These are phyloP conservation scores for Brasilioporus rufonigricans DNA, from an alignment of 768 basidiomycete species.

Conservation along the genomic window DNA sequence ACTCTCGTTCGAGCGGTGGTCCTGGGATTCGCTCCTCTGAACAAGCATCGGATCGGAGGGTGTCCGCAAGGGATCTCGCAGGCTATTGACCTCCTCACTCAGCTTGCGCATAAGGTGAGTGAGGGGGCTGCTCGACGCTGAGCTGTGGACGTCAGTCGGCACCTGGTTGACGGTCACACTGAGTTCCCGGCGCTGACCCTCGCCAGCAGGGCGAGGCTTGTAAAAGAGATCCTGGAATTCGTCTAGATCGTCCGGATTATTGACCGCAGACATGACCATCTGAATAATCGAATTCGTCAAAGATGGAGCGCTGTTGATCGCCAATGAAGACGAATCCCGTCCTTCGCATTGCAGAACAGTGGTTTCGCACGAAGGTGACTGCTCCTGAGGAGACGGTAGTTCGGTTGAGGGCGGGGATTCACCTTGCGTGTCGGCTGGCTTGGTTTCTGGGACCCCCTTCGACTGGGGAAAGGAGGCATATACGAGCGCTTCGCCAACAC, in stretches of 20 bases:
- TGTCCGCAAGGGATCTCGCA: constrained; percentile 12
- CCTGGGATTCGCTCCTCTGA: constrained; percentile 10
- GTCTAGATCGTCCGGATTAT: constrained; percentile 65
- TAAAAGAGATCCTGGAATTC: constrained; percentile 76
- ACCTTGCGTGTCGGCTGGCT: not conserved
- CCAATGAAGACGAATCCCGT: constrained; percentile 2
- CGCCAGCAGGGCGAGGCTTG: constrained; percentile 34
- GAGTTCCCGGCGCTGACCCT: constrained; percentile 2
- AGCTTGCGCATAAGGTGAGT: constrained; percentile 40
- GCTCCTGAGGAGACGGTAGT: not conserved
- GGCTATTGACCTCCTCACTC: constrained; percentile 35
- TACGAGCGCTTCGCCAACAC: constrained; percentile 62
- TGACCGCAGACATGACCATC: constrained; percentile 44
- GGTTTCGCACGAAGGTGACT: not conserved
- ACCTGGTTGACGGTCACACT: constrained; percentile 17
- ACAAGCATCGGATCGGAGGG: constrained; percentile 8
- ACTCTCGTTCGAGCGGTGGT: constrained; percentile 11
- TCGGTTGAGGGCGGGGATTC: not conserved
- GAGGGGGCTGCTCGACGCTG: constrained; percentile 36
- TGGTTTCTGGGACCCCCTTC: not conserved
- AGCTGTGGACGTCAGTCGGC: constrained; percentile 31
- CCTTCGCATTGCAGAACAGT: constrained; percentile 39
- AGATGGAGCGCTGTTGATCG: constrained; percentile 11
- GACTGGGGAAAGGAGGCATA: constrained; percentile 34
- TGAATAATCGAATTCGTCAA: constrained; percentile 39